Percentiles rank a stretch among this genome's conserved stretches.
phyloP scores from a whole-genome alignment of 345 rosid species.

The Physaria fendleri region DNA sequence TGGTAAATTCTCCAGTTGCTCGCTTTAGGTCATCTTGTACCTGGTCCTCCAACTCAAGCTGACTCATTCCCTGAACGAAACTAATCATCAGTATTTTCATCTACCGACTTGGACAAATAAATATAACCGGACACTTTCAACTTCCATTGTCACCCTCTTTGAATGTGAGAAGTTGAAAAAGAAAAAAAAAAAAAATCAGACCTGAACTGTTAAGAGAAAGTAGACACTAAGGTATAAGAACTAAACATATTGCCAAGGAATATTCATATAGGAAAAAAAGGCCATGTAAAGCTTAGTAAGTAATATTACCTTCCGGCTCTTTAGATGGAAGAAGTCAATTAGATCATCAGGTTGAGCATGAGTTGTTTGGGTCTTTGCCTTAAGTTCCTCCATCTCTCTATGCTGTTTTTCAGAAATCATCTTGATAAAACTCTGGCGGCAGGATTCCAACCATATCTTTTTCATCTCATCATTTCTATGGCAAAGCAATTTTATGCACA shows the following conservation, averaged over 20 bases:
- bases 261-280: background rate
- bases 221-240: background rate
- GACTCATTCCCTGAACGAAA: constrained; percentile 88
- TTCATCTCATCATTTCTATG: constrained; percentile 71
- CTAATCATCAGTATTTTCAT: background rate
- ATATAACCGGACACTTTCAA: background rate
- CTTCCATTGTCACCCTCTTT: background rate
- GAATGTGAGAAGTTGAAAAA: background rate
- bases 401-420: constrained; percentile 94
- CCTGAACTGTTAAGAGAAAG: background rate
- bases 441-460: constrained; percentile 84
- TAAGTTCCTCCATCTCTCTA: constrained; percentile 75
- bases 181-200: background rate
- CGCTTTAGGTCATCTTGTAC: constrained; percentile 97
- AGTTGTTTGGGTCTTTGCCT: constrained; percentile 90
- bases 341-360: constrained; percentile 98
- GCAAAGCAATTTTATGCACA: constrained; percentile 79
- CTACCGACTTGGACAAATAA: background rate
- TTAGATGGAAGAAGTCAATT: constrained; percentile 92
- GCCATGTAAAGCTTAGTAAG: background rate
- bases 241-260: background rate
- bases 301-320: constrained; percentile 79
- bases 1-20: constrained; percentile 94
- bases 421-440: constrained; percentile 88
- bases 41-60: constrained; percentile 96